Evolutionary conservation across 257 asterid genomes (phyloP).

Genomic region (Plantago major): DNA sequence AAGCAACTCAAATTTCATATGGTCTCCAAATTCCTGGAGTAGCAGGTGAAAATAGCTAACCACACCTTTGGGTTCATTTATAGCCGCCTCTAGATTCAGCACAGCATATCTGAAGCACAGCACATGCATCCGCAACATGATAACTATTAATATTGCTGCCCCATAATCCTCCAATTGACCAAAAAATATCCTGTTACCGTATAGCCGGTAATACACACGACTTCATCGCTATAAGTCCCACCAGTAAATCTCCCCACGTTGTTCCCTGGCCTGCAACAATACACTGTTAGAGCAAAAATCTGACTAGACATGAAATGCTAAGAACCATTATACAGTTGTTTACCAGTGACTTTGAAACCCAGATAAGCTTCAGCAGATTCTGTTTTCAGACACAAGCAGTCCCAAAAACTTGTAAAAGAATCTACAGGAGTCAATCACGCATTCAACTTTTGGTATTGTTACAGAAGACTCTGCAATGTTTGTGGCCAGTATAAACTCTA

Average conservation of each 20-base stretch:
- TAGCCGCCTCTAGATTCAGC: conserved; percentile 87
- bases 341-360: conserved; percentile 99
- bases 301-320: conserved; percentile 14
- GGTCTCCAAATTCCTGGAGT: too few relatives aligned
- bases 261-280: conserved; percentile 74
- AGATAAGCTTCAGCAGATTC: conserved; percentile 78
- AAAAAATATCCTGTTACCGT: conserved; percentile 75
- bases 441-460: conserved; percentile 94
- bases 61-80: conserved; percentile 86
- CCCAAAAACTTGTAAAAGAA: conserved; percentile 95
- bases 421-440: conserved; percentile 97
- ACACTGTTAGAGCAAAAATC: conserved; percentile 14
- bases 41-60: background rate
- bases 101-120: conserved; percentile 74
- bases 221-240: conserved; percentile 99
- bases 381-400: conserved; percentile 53
- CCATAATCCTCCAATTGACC: conserved; percentile 69
- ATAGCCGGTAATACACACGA: conserved; percentile 63
- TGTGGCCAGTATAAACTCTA: conserved; percentile 96
- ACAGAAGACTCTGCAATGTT: conserved; percentile 98
- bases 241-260: conserved; percentile 97
- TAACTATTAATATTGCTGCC: conserved; percentile 66
- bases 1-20: too few relatives aligned
- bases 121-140: conserved; percentile 81
- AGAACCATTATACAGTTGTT: conserved; percentile 16